Evolutionary conservation across 2,329 filamentous ascomycete species (phyloP).

Genomic region (Neonectria coccinea): DNA sequence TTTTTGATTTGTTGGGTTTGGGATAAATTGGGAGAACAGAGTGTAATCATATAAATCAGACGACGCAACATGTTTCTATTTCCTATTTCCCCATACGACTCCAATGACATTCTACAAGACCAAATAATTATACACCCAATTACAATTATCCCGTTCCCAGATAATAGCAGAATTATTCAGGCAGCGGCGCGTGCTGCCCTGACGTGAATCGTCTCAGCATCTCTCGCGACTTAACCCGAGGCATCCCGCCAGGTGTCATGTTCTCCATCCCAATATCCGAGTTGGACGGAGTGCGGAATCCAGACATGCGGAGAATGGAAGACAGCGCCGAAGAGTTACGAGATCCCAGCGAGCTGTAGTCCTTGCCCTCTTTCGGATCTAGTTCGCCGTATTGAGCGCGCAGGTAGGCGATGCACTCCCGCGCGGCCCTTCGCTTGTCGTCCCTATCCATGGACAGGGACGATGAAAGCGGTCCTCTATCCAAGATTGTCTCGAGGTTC

Average conservation of each 20-base stretch:
- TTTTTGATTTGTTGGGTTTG: neutral
- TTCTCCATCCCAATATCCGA: neutral
- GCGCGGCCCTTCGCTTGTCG: neutral
- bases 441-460: neutral
- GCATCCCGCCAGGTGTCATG: neutral
- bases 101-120: neutral
- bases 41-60: neutral
- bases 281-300: conserved; percentile 2
- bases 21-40: neutral
- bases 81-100: neutral
- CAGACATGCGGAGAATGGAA: neutral
- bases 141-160: neutral
- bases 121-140: neutral
- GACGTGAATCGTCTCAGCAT: neutral
- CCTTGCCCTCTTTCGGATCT: conserved; percentile 9
- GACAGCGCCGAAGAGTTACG: conserved; percentile 2
- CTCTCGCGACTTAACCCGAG: neutral
- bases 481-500: neutral
- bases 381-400: conserved; percentile 3
- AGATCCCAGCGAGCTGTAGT: conserved; percentile 5
- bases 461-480: neutral
- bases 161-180: neutral
- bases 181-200: neutral
- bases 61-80: neutral
- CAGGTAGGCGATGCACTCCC: conserved; percentile 1